A percentile compares a stretch with the other conserved stretches of the same genome.
phyloP scores from a whole-genome alignment of 2,329 filamentous ascomycete species.

The Neonectria punicea region DNA sequence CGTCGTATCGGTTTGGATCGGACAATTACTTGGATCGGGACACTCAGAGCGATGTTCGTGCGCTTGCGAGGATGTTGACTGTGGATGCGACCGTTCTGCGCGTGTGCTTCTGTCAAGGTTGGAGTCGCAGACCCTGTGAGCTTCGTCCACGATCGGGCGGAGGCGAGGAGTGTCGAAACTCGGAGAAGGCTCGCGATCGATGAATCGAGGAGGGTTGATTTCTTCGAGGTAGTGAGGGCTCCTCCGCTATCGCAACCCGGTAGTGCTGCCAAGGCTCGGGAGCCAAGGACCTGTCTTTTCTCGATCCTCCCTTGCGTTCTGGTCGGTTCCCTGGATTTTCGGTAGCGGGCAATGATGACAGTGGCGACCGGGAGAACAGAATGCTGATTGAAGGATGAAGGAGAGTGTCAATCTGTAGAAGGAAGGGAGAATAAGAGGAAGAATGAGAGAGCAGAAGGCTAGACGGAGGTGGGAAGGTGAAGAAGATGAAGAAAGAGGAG shows the following conservation, averaged over 20 bases:
- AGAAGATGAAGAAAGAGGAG: slow-evolving; percentile 7
- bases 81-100: slow-evolving; percentile 27
- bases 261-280: slow-evolving; percentile 39
- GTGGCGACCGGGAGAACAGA: slow-evolving; percentile 1
- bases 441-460: not conserved
- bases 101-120: not conserved
- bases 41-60: slow-evolving; percentile 19
- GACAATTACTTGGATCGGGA: not conserved
- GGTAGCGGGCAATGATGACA: slow-evolving; percentile 6
- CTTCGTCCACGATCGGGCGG: not conserved
- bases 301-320: slow-evolving; percentile 2
- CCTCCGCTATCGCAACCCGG: slow-evolving; percentile 37
- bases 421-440: not conserved
- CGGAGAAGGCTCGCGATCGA: slow-evolving; percentile 7
- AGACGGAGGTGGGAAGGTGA: slow-evolving; percentile 1
- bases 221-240: slow-evolving; percentile 14
- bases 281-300: slow-evolving; percentile 26
- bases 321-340: slow-evolving; percentile 15
- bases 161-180: slow-evolving; percentile 1
- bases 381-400: not conserved
- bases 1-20: slow-evolving; percentile 1
- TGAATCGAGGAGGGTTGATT: not conserved
- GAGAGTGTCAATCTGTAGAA: not conserved
- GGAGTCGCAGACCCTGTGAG: not conserved
- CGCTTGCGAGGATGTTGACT: slow-evolving; percentile 29